phyloP scores from a whole-genome alignment of 176 grass and related monocot genomes.

The Aegilops tauschii region DNA sequence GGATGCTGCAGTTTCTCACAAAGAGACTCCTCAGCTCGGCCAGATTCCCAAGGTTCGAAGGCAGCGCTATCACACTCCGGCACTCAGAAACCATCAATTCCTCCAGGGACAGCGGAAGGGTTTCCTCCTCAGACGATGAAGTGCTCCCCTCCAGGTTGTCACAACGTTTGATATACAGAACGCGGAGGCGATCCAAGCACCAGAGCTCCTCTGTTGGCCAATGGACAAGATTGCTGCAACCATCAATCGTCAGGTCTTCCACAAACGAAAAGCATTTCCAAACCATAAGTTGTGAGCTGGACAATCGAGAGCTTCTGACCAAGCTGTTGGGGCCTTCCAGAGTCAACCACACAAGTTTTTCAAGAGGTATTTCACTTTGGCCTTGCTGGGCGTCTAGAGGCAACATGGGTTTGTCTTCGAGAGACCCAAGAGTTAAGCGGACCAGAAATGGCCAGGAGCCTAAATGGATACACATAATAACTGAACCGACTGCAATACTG shows the following conservation, averaged over 20 bases:
- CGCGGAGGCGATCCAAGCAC: not conserved
- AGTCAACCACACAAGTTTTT: not conserved
- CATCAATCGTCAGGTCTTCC: fast-evolving
- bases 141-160: not conserved
- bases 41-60: no score
- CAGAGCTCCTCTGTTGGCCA: not conserved
- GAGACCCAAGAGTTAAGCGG: not conserved
- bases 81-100: no score
- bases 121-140: not conserved
- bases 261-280: not conserved
- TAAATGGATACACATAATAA: not conserved
- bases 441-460: not conserved
- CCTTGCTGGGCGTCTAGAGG: not conserved
- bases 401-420: not conserved
- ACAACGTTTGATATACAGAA: fast-evolving
- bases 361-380: not conserved
- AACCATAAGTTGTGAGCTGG: not conserved
- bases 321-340: not conserved
- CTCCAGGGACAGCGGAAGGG: no score
- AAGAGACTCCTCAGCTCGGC: no score
- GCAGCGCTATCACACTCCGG: no score
- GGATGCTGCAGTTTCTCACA: no score
- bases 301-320: not conserved
- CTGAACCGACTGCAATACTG: not conserved
- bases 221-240: not conserved